phyloP scores from a whole-genome alignment of 257 asterid genomes.

The Penstemon newberryi region DNA sequence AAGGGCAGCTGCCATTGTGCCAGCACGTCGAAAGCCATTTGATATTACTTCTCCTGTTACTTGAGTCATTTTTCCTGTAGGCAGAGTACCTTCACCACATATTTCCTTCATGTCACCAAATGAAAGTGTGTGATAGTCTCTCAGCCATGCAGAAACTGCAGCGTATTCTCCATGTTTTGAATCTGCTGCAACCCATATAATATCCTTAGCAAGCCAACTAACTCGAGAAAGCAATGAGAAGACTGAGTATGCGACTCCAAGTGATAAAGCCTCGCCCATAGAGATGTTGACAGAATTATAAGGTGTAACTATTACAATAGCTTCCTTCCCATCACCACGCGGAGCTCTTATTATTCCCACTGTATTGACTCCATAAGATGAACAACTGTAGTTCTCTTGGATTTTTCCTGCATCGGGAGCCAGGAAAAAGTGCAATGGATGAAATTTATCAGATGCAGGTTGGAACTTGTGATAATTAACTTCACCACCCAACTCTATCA shows the following conservation, averaged over 20 bases:
- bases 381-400: slow-evolving; percentile 60
- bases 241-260: slow-evolving; percentile 78
- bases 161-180: slow-evolving; percentile 83
- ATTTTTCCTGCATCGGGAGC: slow-evolving; percentile 56
- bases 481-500: slow-evolving; percentile 79
- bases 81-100: slow-evolving; percentile 38
- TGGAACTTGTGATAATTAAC: slow-evolving; percentile 75
- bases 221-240: slow-evolving; percentile 85
- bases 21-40: slow-evolving; percentile 82
- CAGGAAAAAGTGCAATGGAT: slow-evolving; percentile 74
- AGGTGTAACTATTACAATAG: slow-evolving; percentile 90
- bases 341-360: slow-evolving; percentile 94
- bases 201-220: slow-evolving; percentile 95
- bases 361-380: slow-evolving; percentile 70
- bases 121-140: slow-evolving; percentile 74
- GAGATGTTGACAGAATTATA: slow-evolving; percentile 66
- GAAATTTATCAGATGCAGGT: slow-evolving; percentile 52
- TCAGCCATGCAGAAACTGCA: slow-evolving; percentile 87
- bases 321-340: slow-evolving; percentile 94
- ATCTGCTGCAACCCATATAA: slow-evolving; percentile 95
- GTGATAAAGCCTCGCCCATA: slow-evolving; percentile 77
- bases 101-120: slow-evolving; percentile 50
- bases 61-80: slow-evolving; percentile 25
- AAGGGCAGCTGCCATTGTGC: slow-evolving; percentile 98
- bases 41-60: slow-evolving; percentile 29